Base-by-base conservation (phyloP, 371 early-diverging fungal species). In the Thermomucor indicae-seudaticae region DNA sequence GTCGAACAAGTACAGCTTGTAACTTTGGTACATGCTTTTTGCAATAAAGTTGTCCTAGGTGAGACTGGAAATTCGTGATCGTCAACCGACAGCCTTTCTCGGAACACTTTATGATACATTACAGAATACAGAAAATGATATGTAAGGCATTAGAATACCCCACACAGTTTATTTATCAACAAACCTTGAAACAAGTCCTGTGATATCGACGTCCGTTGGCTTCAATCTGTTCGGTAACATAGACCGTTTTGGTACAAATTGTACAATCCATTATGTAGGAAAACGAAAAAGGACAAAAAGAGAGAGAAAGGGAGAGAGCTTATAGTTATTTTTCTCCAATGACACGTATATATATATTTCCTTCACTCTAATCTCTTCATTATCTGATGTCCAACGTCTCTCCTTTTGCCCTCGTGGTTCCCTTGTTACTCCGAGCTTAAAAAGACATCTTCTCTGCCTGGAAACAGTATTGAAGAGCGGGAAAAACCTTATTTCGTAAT, bases 181-280 rank as follows among this genome's bases (percentile, higher is more conserved):
- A n/a, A 65, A 75, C 79, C 75, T 72, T 75, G 65, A 78, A 69
- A 49, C 78, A 73, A 11, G 65, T 55, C 44, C 80, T 78, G 48
- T 83, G 83, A 56, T 77, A 85, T 48, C 70, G 69, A 32, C 69
- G 63, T 8, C 70, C 67, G 29, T 80, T 81, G 6, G 80, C 83
- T 29, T 81, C 83, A 20, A 81, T 55, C 60, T 80, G 82, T 49
- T 85, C 83, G 43, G 75, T 79, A 22, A 77, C 58, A 60, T 83
- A 85, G 2, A 85, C 85, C 12, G 60, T 79, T 60, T 71, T 73
- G 16, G 60, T 55, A 43, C 85, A 85, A 39, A 62, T 75, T 19
- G 65, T 65, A 47, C 85, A 85, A 34, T 65, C 47, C 44, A 55
- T 51, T 14, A 10, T 32, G 7, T 32, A n/a, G n/a, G n/a, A n/a